Conservation (phyloP, 768 basidiomycete genomes). For the Suillus subluteus region DNA sequence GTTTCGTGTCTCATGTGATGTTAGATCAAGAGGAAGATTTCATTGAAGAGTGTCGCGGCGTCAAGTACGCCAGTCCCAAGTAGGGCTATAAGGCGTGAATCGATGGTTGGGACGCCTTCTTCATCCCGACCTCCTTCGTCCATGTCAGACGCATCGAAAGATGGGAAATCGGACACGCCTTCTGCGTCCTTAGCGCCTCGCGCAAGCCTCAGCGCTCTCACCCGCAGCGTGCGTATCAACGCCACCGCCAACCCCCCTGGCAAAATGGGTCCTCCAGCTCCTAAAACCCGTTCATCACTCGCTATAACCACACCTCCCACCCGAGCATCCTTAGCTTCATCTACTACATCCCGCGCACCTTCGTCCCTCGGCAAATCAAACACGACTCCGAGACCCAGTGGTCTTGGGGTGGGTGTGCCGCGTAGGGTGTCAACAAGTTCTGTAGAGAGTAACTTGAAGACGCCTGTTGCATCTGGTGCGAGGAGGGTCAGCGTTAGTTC, state of each 20-base stretch:
- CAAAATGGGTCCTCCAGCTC: conserved; percentile 55
- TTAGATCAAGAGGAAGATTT: conserved; percentile 20
- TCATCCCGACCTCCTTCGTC: conserved; percentile 57
- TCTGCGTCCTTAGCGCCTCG: conserved; percentile 25
- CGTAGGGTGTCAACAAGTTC: conserved; percentile 37
- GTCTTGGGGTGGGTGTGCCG: conserved; percentile 10
- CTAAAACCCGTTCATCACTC: conserved; percentile 37
- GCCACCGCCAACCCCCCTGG: conserved; percentile 24
- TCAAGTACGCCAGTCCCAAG: background rate
- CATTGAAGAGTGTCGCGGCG: background rate
- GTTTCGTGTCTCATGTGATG: background rate
- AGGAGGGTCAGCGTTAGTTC: conserved; percentile 38
- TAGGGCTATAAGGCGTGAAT: conserved; percentile 48
- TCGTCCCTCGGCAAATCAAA: conserved; percentile 32
- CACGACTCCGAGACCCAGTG: conserved; percentile 19
- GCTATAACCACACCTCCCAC: conserved; percentile 42
- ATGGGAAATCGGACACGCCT: conserved; percentile 39
- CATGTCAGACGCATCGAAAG: conserved; percentile 53
- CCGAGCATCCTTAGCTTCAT: background rate
- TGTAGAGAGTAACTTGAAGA: conserved; percentile 38
- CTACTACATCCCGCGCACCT: conserved; percentile 29
- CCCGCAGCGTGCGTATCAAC: conserved; percentile 55
- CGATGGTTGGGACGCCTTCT: conserved; percentile 57
- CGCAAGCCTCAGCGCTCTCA: conserved; percentile 42
- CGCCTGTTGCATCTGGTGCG: conserved; percentile 29